Base-by-base conservation (phyloP, 768 basidiomycete genomes). In the Xanthoconium purpureum region DNA sequence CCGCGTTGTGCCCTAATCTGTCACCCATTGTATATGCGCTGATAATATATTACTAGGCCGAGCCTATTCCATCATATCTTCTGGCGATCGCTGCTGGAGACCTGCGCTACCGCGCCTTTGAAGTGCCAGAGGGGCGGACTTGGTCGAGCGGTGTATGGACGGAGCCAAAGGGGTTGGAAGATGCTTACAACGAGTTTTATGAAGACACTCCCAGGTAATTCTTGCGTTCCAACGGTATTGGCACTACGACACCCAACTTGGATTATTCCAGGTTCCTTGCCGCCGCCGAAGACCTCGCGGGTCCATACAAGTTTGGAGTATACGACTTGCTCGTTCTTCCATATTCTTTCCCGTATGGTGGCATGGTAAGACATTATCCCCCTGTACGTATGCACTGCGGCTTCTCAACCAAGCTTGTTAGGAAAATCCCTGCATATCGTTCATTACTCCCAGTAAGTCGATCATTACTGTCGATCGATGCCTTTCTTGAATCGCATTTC, bases 131-230 rank as follows among this genome's bases (percentile, higher is more conserved):
- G 36, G 89, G 85, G 17, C 87, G 82, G 61, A 66, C 76, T n/a
- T 93, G 96, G 91, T 85, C 74, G 15, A 85, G 79, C 14, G 95
- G 95, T 1, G 80, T 94, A 6, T 98, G 95, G 95, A 85, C 93
- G 1, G 94, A 98, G 73, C 94, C 94, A 0, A 84, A 88, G 62
- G 69, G 87, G 32, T 80, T 97, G 56, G 85, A 92, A 0, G 80
- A 77, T 3, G 84, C 88, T 0, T 89, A 84, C 63, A 88, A 88
- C 83, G 95, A 98, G 69, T 98, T 98, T 66, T 84, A 80, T 57
- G 85, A 89, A 58, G 93, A 97, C 66, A 93, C 92, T 3, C 81
- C 85, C 15, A 82, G 80, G 89, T 93, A 44, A 39, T 5, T 7
- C 15, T 10, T 24, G 3, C 5, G 0, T 15, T 28, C n/a, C 18